These are phyloP conservation scores for Alopecurus myosuroides DNA, from an alignment of 176 grass and related monocot genomes.

Conservation along the genomic window DNA sequence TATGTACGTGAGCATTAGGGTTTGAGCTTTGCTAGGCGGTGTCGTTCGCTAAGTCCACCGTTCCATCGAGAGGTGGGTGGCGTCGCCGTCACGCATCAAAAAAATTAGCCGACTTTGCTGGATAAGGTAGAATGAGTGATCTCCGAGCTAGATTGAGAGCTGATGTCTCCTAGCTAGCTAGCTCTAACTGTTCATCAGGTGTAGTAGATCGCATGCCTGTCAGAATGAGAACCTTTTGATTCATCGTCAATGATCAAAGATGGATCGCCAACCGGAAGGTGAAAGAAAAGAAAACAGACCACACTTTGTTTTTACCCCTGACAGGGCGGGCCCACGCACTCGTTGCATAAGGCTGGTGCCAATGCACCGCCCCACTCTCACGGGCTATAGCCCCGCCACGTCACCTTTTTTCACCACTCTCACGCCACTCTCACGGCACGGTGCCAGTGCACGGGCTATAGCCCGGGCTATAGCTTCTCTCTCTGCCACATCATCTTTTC, in stretches of 20 bases:
- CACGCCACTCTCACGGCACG: no score
- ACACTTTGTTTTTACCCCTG: background rate
- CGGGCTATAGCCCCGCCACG: no score
- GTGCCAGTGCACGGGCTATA: no score
- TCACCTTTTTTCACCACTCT: no score
- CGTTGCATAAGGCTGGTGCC: no score
- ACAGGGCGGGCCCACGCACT: background rate
- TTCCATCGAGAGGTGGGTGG: background rate
- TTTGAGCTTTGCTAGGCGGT: background rate
- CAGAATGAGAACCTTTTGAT: background rate
- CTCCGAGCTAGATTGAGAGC: slow-evolving; percentile 3
- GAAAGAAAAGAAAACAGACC: background rate
- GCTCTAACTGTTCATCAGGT: background rate
- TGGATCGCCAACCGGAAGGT: background rate
- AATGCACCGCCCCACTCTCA: no score
- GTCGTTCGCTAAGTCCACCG: background rate
- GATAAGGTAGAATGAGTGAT: background rate
- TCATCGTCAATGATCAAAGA: background rate
- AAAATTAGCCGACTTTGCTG: background rate
- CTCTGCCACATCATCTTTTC: no score
- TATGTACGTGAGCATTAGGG: no score
- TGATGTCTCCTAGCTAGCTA: background rate
- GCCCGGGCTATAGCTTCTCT: no score
- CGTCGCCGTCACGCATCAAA: background rate
- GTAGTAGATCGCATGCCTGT: background rate